phyloP scores from a whole-genome alignment of 208 protist species.

The Crithidia bombi region DNA sequence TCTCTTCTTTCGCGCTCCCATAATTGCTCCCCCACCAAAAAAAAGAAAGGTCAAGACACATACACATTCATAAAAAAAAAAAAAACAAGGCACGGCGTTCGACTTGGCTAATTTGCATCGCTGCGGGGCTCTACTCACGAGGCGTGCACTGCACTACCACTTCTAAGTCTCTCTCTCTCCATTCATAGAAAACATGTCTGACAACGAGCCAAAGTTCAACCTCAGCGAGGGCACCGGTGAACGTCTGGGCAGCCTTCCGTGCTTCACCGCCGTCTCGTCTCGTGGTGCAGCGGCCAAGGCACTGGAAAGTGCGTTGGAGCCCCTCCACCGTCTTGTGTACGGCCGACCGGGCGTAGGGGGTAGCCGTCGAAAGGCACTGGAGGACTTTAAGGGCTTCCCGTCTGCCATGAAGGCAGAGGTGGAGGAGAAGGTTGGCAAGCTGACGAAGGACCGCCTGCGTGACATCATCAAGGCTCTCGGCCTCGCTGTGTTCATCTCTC shows the following conservation, averaged over 20 bases:
- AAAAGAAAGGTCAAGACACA: too few species aligned
- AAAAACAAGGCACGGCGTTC: too few species aligned
- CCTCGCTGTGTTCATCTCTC: constrained; percentile 50
- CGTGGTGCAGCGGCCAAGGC: constrained; percentile 40
- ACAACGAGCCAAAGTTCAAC: constrained; percentile 44
- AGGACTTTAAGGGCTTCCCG: constrained; percentile 68
- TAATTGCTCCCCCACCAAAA: too few species aligned
- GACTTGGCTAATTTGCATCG: too few species aligned
- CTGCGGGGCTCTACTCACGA: too few species aligned
- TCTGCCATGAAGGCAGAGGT: constrained; percentile 43
- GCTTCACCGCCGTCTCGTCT: constrained; percentile 38
- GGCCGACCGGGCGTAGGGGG: constrained; percentile 51
- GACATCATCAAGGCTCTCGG: constrained; percentile 53
- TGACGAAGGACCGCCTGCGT: constrained; percentile 69
- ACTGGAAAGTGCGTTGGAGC: constrained; percentile 65
- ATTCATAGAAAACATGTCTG: constrained; percentile 5
- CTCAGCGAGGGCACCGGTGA: constrained; percentile 57
- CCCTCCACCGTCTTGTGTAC: constrained; percentile 78
- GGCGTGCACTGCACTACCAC: too few species aligned
- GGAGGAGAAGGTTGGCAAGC: constrained; percentile 30
- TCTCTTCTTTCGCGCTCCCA: too few species aligned
- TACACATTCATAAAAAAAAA: too few species aligned
- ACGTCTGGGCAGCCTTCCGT: constrained; percentile 52
- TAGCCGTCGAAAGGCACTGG: constrained; percentile 54
- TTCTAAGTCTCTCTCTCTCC: constrained; percentile 22